Evolutionary conservation across 495 filamentous ascomycete genomes (phyloP), one percentile per base, ranked within the genome.

Genomic region (Sabuloglossum arenarium): DNA sequence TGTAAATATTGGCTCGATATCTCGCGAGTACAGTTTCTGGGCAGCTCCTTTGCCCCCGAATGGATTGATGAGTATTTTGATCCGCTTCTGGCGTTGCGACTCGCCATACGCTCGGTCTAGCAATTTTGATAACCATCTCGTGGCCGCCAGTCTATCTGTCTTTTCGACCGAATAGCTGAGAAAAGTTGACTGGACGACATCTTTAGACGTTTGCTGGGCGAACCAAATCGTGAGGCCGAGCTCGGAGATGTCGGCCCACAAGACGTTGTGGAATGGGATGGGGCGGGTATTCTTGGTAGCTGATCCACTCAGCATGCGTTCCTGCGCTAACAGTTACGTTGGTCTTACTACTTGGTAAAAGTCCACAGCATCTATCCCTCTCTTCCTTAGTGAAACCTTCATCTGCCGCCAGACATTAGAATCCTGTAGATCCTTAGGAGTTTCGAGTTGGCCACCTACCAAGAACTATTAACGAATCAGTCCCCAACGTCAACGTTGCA

Each of bases 41-140:
- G 88, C 91, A 28, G 74, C 76, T 12, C 90, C 88, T 25, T 87
- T 80, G 5, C 91, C 91, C 25, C 88, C 86, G 59, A 89, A 84
- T 0, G 91, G 91, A 62, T 97, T 98, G 59, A 98, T 75, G 19
- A 96, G 68, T 29, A 97, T 79, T 68, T 91, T 91, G 61, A 89
- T 76, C 27, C 86, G 78, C 64, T 86, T 90, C 42, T 72, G 74
- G 21, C 74, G 77, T 46, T 82, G 76, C 0, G 81, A 77, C n/a
- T 75, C 70, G 21, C 80, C 82, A 63, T 96, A 96, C 25, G 88
- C 77, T 25, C 73, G 72, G 46, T 78, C 70, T 3, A 95, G 68
- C 23, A 96, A 70, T 42, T 64, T 71, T 3, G 69, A 67, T 10
- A 81, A 64, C 85, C 84, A 95, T 31, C 61, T 58, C 25, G 77